Conservation (phyloP, 345 rosid species). For the Salix dunnii region DNA sequence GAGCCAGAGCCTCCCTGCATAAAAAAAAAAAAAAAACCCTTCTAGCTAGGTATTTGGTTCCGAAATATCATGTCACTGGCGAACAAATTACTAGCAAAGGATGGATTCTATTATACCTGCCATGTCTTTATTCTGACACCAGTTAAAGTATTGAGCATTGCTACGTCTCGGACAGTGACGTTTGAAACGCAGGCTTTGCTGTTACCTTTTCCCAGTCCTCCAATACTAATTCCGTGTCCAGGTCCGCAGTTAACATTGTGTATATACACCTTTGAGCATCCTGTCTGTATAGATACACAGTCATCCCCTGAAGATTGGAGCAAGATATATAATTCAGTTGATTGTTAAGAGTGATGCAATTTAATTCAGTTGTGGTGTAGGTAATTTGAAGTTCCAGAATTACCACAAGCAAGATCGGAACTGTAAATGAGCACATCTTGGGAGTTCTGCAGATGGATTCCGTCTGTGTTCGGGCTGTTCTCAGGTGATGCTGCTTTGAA, state of each 20-base stretch:
- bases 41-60: neutral
- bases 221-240: conserved; percentile 96
- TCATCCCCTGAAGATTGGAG: conserved; percentile 71
- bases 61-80: neutral
- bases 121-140: conserved; percentile 93
- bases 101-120: conserved; percentile 50
- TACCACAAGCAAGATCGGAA: conserved; percentile 70
- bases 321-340: neutral
- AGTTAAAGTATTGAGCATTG: conserved; percentile 48
- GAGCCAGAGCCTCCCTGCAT: conserved; percentile 87
- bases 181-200: conserved; percentile 82
- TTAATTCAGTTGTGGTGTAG: no score
- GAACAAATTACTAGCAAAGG: neutral
- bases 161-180: conserved; percentile 65
- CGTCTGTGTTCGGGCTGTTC: conserved; percentile 77
- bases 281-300: conserved; percentile 80
- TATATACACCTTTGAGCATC: conserved; percentile 71
- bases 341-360: no score
- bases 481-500: conserved; percentile 67
- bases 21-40: neutral
- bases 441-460: conserved; percentile 86
- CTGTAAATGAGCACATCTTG: conserved; percentile 53
- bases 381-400: conserved; percentile 8
- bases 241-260: conserved; percentile 78
- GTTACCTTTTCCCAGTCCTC: conserved; percentile 68